Conservation (phyloP, 2,329 filamentous ascomycete species). For the Hymenoscyphus repandus region DNA sequence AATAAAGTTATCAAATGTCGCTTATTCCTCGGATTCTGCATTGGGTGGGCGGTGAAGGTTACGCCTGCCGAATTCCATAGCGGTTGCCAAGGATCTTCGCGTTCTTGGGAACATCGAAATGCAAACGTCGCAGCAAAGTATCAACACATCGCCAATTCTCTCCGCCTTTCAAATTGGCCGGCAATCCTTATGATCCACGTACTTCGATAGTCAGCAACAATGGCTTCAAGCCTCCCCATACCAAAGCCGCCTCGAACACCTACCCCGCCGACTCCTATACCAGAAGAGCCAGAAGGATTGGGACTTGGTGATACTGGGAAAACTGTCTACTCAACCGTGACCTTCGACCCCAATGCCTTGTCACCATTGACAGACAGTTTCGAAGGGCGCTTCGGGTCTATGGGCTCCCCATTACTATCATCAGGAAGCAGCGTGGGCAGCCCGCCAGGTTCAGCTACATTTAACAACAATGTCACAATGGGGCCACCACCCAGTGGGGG, state of each 20-base stretch:
- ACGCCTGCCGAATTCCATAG: too few species aligned
- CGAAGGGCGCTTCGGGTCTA: constrained; percentile 30
- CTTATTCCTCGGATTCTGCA: background rate
- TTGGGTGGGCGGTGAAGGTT: background rate
- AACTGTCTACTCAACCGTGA: constrained; percentile 26
- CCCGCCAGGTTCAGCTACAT: background rate
- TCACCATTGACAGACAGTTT: constrained; percentile 39
- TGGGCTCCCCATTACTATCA: constrained; percentile 29
- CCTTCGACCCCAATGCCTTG: constrained; percentile 40
- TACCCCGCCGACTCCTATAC: constrained; percentile 51
- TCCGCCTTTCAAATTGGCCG: background rate
- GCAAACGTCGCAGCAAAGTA: background rate
- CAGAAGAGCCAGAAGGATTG: constrained; percentile 33
- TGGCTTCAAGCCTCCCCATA: constrained; percentile 55
- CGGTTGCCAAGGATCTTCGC: background rate
- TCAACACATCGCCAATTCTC: background rate
- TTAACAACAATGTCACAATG: constrained; percentile 29
- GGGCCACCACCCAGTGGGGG: constrained; percentile 27
- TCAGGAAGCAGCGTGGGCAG: constrained; percentile 18
- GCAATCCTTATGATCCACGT: constrained; percentile 9
- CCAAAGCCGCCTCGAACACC: constrained; percentile 58
- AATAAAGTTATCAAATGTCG: background rate
- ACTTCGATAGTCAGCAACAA: constrained; percentile 29
- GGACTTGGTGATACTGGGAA: constrained; percentile 19
- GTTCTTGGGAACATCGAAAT: background rate